Base-by-base conservation (phyloP, 352 stramenopile genomes). In the Peronospora belbahrii region DNA sequence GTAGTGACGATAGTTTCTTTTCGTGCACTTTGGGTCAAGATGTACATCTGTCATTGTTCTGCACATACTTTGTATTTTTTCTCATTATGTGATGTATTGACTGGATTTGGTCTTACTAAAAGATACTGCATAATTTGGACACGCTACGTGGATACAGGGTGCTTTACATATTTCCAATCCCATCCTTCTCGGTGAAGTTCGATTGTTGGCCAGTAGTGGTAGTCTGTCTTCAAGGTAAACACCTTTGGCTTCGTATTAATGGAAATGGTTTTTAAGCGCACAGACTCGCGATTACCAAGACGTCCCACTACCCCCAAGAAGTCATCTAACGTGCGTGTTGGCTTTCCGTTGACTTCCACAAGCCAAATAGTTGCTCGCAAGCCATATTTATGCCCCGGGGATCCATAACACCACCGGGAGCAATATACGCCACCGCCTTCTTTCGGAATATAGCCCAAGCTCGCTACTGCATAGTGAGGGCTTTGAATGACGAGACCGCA, bases 361-460 rank as follows among this genome's bases (percentile, higher is more conserved):
- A 97, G 88, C 78, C 83, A 97, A 48, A 91, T 91, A 9, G 85
- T 95, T 7, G 85, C 85, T 17, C 84, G 71, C 19, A 97, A 66
- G 2, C 77, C 83, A 56, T 94, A 96, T 57, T 95, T 95, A 52
- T 96, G 85, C 1, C 83, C 85, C 7, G 87, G 87, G 0, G 82
- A 95, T 13, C 88, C 88, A 56, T 95, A 94, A 42, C 76, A 92
- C 88, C 88, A 96, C 5, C 83, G 66, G 2, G 86, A 96, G 42
- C 76, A 88, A 59, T 96, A 97, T 14, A 95, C 81, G 10, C 78
- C 79, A 11, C 78, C 80, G 2, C 84, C 81, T 62, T 88, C 73
- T 41, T 90, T 77, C 0, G 85, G 87, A 28, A 95, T 77, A 52
- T 94, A 96, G 1, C 87, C 86, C 5, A 87, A 52, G 28, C 65